A percentile compares a stretch with the other conserved stretches of the same genome.
phyloP scores from a whole-genome alignment of 257 asterid genomes.

The Solanum arcanum region DNA sequence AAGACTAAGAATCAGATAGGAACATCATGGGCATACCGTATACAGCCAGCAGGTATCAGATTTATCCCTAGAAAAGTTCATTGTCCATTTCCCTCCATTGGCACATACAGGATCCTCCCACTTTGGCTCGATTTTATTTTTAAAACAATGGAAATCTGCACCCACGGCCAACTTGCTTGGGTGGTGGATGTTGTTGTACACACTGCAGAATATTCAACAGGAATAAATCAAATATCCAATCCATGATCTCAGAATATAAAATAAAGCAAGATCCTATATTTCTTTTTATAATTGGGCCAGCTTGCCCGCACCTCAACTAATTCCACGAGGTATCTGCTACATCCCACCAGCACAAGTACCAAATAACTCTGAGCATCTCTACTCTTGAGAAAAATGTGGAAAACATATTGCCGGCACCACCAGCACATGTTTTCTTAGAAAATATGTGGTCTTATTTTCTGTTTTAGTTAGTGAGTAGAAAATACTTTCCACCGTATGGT shows the following conservation, averaged over 20 bases:
- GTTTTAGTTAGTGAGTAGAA: not conserved
- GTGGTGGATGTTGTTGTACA: conserved; percentile 64
- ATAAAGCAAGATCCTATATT: not conserved
- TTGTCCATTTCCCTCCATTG: conserved; percentile 92
- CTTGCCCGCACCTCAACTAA: not conserved
- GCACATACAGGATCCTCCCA: conserved; percentile 98
- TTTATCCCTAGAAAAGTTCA: conserved; percentile 43
- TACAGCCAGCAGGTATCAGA: conserved; percentile 76
- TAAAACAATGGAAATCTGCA: conserved; percentile 84
- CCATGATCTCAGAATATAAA: not conserved
- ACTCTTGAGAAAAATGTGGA: not conserved
- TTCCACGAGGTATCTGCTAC: not conserved
- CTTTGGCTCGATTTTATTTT: conserved; percentile 71
- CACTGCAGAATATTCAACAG: conserved; percentile 26
- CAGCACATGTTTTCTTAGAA: not conserved
- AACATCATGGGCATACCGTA: conserved; percentile 39
- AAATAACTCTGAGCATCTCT: not conserved
- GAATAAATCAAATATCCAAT: not conserved
- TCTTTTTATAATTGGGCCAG: not conserved
- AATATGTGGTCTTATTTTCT: not conserved
- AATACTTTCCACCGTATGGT: not conserved
- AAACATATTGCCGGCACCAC: not conserved
- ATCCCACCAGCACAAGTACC: not conserved
- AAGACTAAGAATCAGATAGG: not conserved
- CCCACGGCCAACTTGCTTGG: conserved; percentile 73